Base-by-base conservation (phyloP, 2,329 filamentous ascomycete species). In the Verticillium tricorpus region DNA sequence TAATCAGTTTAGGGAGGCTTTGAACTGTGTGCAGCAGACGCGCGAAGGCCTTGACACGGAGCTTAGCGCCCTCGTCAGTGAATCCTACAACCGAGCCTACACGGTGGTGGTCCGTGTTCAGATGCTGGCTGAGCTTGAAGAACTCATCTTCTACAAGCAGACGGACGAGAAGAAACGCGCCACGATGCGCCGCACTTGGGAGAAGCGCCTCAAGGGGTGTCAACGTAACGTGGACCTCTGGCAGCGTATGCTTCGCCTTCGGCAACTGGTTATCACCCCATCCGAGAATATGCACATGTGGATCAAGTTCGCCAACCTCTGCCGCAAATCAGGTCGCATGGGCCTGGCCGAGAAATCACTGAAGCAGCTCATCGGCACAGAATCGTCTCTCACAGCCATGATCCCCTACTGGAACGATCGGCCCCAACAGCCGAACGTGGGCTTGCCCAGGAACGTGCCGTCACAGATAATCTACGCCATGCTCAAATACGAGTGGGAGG, bases 281-380 rank as follows among this genome's bases (percentile, higher is more conserved):
- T 87, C 87, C 37, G 93, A 99, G 73, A 97, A 97, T 70, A 92
- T 96, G 82, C 91, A 96, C 70, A 99, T 99, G 93, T 97, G 93
- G 88, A 98, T 99, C 80, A 99, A 99, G 74, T 99, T 97, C 73
- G 92, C 95, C 70, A 99, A 98, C 70, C 86, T 99, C 6, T 99
- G 96, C 76, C 91, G 96, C 70, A 99, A 99, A 76, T 97, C 94
- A 55, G 91, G 92, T 62, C 90, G 95, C 34, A 93, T 94, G 83
- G 94, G 95, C 11, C 85, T 99, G 57, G 95, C 95, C 1, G 95
- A 99, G 77, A 96, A 97, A 77, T 96, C 93, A 12, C 80, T 99
- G 60, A 93, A 95, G 73, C 92, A 92, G 64, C 82, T 99, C n/a
- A 89, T 97, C 61, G 90, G 89, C 32, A 87, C 83, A 57, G 87